A percentile compares a stretch with the other conserved stretches of the same genome.
Conservation (phyloP, 192 early-diverging fungal genomes). For the Neocallimastix lanati region DNA sequence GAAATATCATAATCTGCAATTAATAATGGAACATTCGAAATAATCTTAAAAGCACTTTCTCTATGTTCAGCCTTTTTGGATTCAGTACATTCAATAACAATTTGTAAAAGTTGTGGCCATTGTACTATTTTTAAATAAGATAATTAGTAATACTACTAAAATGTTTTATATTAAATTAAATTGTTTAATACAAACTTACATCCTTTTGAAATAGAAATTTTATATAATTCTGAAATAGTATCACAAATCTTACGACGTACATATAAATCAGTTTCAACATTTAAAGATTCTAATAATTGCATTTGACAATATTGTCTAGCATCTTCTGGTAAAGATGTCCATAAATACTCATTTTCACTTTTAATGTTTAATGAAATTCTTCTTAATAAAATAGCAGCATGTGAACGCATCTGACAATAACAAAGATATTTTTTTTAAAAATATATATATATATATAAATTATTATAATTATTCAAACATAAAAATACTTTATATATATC, state of each 20-base stretch:
- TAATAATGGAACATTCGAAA: conserved; percentile 61
- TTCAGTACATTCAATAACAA: conserved; percentile 65
- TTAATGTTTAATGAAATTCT: conserved; percentile 36
- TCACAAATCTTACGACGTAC: conserved; percentile 88
- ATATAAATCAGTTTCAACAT: conserved; percentile 45
- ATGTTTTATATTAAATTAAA: no score
- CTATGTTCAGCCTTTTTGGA: conserved; percentile 54
- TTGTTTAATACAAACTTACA: no score
- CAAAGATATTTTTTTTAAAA: no score
- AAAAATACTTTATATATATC: no score
- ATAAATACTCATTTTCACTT: conserved; percentile 41
- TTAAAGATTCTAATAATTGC: conserved; percentile 61
- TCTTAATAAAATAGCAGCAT: conserved; percentile 49
- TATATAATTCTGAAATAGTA: conserved; percentile 75
- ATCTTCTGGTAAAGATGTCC: conserved; percentile 44
- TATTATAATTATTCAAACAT: no score
- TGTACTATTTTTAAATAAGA: no score
- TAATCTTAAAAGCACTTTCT: conserved; percentile 79
- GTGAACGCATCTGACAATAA: conserved; percentile 38
- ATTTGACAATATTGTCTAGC: conserved; percentile 50
- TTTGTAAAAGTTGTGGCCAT: conserved; percentile 67
- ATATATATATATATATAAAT: no score
- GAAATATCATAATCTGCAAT: conserved; percentile 52
- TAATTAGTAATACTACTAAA: no score
- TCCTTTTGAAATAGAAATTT: conserved; percentile 23